These are phyloP conservation scores for Filosporella fistucella DNA, from an alignment of 495 filamentous ascomycete genomes.

Conservation along the genomic window DNA sequence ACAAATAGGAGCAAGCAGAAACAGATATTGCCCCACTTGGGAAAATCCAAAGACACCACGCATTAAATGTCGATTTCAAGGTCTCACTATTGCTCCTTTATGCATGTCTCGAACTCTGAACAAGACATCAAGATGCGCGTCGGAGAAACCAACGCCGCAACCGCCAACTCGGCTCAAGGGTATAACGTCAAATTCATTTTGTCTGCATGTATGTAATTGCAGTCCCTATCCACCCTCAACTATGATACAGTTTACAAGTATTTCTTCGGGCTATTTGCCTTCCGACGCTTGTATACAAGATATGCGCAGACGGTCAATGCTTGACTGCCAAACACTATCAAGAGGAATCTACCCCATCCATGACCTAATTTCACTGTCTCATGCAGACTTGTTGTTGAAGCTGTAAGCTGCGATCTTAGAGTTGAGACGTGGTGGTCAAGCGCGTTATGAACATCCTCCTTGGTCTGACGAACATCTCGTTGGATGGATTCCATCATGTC, in stretches of 20 bases:
- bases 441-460: slow-evolving; percentile 55
- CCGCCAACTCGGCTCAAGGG: too few relatives aligned
- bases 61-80: too few relatives aligned
- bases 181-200: too few relatives aligned
- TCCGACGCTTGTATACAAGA: slow-evolving; percentile 76
- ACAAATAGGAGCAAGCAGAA: too few relatives aligned
- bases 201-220: too few relatives aligned
- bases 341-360: slow-evolving; percentile 68
- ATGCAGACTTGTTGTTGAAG: slow-evolving; percentile 37
- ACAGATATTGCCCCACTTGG: too few relatives aligned
- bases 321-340: slow-evolving; percentile 74
- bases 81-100: too few relatives aligned
- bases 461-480: slow-evolving; percentile 56
- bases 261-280: slow-evolving; percentile 79
- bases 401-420: slow-evolving; percentile 56
- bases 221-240: too few relatives aligned
- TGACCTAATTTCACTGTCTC: slow-evolving; percentile 26
- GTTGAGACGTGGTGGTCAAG: slow-evolving; percentile 64
- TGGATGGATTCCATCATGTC: slow-evolving; percentile 56
- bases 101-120: too few relatives aligned
- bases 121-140: too few relatives aligned
- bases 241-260: slow-evolving; percentile 67
- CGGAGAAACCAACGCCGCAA: too few relatives aligned
- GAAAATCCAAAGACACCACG: too few relatives aligned
- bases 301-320: slow-evolving; percentile 63